These are phyloP conservation scores for Schoenoplectus tabernaemontani DNA, from an alignment of 202 grass and related monocot genomes.

Conservation along the genomic window DNA sequence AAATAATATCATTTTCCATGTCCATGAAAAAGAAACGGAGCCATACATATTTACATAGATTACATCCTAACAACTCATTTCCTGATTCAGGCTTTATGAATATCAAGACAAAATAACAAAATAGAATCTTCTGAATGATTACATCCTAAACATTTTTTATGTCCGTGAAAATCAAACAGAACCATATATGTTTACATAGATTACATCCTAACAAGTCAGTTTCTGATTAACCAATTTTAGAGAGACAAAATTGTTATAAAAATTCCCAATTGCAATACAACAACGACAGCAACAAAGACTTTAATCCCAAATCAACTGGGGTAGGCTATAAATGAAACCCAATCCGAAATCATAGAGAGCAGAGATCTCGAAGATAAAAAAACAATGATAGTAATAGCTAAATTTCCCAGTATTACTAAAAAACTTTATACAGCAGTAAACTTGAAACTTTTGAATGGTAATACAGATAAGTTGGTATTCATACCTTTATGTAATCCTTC, in stretches of 20 bases:
- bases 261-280: background rate
- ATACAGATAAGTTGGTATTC: background rate
- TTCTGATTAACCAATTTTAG: background rate
- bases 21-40: background rate
- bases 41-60: background rate
- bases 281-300: no score
- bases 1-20: background rate
- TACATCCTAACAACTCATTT: background rate
- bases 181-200: no score
- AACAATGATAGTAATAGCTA: no score
- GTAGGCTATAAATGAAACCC: no score
- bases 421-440: background rate
- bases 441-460: background rate
- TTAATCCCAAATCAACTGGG: no score
- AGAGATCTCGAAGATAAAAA: no score
- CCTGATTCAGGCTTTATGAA: background rate
- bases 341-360: no score
- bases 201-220: background rate
- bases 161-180: no score
- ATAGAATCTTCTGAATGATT: no score
- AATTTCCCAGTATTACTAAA: background rate
- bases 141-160: no score
- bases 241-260: background rate
- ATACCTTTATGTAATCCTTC: slow-evolving; percentile 78
- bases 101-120: no score